Conservation (phyloP, 768 basidiomycete genomes). For the Lenzites betulinus region DNA sequence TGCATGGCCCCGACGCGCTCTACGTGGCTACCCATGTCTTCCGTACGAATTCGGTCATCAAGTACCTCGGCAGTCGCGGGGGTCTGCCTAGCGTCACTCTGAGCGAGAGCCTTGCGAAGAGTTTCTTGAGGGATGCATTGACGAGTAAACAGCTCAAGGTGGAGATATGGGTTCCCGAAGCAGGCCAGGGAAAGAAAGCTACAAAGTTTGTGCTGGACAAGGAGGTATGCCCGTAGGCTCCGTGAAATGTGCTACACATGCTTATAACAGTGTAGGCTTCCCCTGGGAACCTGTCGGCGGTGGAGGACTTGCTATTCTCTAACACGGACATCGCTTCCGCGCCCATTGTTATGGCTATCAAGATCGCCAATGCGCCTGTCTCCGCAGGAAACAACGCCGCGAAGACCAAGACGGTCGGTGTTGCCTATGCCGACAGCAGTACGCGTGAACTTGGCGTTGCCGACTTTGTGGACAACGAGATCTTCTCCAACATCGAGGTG, state of each 20-base stretch:
- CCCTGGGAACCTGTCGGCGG: slow-evolving; percentile 66
- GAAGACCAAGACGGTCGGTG: slow-evolving; percentile 73
- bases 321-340: slow-evolving; percentile 79
- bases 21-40: slow-evolving; percentile 83
- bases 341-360: slow-evolving; percentile 89
- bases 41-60: slow-evolving; percentile 89
- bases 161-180: slow-evolving; percentile 85
- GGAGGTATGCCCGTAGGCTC: slow-evolving; percentile 51
- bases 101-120: slow-evolving; percentile 73
- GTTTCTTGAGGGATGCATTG: slow-evolving; percentile 84
- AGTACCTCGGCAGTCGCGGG: slow-evolving; percentile 76
- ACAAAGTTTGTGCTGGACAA: slow-evolving; percentile 79
- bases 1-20: slow-evolving; percentile 86
- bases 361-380: slow-evolving; percentile 58
- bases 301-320: slow-evolving; percentile 65
- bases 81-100: slow-evolving; percentile 78
- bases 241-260: not conserved
- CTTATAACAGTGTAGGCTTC: slow-evolving; percentile 52
- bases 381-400: slow-evolving; percentile 46
- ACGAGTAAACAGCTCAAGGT: slow-evolving; percentile 88
- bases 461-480: slow-evolving; percentile 92
- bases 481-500: slow-evolving; percentile 95
- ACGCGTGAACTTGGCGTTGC: slow-evolving; percentile 82
- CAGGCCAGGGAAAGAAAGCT: slow-evolving; percentile 73
- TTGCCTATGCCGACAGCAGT: slow-evolving; percentile 92